Conservation (phyloP, 2,329 filamentous ascomycete species). For the Sclerotinia subarctica region DNA sequence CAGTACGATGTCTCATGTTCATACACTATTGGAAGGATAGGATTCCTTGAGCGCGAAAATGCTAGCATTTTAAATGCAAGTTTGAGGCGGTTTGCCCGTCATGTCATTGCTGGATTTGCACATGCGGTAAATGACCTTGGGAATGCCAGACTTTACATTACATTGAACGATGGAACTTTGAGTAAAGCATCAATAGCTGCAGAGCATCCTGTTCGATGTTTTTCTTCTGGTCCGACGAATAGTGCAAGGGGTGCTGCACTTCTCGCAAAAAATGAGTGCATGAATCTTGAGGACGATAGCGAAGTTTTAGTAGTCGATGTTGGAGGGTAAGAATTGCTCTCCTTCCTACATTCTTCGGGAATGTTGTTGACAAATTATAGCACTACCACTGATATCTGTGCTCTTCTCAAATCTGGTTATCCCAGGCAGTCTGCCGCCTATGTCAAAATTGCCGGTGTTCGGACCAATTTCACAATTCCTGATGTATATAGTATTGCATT, state of each 20-base stretch:
- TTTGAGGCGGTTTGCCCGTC: conserved; percentile 55
- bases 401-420: conserved; percentile 56
- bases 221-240: conserved; percentile 62
- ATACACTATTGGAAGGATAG: conserved; percentile 47
- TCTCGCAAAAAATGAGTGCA: conserved; percentile 39
- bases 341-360: no score
- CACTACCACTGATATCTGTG: conserved; percentile 59
- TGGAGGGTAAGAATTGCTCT: conserved; percentile 42
- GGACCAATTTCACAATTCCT: conserved; percentile 58
- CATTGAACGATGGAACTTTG: conserved; percentile 63
- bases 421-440: conserved; percentile 58
- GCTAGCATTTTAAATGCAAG: conserved; percentile 62
- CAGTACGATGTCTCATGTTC: conserved; percentile 50
- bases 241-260: conserved; percentile 62
- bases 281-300: conserved; percentile 26
- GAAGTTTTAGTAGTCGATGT: conserved; percentile 50
- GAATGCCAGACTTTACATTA: conserved; percentile 50
- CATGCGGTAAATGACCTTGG: conserved; percentile 51
- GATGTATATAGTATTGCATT: conserved; percentile 55
- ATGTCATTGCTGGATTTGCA: conserved; percentile 55
- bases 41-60: conserved; percentile 59
- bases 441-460: conserved; percentile 55
- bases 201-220: conserved; percentile 57
- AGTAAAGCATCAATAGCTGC: conserved; percentile 53
- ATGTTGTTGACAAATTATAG: conserved; percentile 34